Base-by-base conservation (phyloP, 2,329 filamentous ascomycete genomes). In the Fusarium tjaetaba region DNA sequence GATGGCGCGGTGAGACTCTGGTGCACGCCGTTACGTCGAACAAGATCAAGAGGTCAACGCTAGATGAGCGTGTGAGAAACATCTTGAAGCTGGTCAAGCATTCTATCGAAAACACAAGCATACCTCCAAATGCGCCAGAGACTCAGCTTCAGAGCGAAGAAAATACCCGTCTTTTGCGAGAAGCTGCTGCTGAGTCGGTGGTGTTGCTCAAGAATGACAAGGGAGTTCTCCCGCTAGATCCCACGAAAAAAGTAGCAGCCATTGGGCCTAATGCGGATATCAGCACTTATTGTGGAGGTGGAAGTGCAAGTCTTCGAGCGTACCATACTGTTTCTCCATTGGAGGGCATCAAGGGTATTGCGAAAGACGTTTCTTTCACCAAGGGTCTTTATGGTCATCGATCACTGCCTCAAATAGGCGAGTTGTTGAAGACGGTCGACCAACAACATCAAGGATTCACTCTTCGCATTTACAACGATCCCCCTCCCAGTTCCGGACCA, bases 81-180 rank as follows among this genome's bases (percentile, higher is more conserved):
- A 6, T 64, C 0, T n/a, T 64, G 36, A 61, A 61, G 15, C 2
- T 64, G 36, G 45, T 64, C 10, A 64, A 61, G 18, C 57, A 64
- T n/a, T 61, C 61, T 2, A 32, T 46, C 6, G 60, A 64, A 2
- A 61, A 49, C 13, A 49, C 61, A 1, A 51, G 22, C 3, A 61
- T 64, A 6, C 56, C 45, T 0, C 36, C 56, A 0, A 64, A 64
- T 2, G 61, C 61, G 14, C 56, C 61, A 0, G 61, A 64, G 14
- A 64, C 36, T 15, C 56, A 45, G 0, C 61, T 64, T 4, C 24
- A 43, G 1, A 42, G 30, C 0, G 4, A 42, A 0, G 18, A 43
- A 1, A 61, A 64, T 0, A 36, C 7, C 8, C 38, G 24, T 1
- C 22, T 64, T 0, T 7, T 64, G 2, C 43, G 61, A 1, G 24